phyloP scores from a whole-genome alignment of 108 stramenopile species.

The Parietichytrium sp. region DNA sequence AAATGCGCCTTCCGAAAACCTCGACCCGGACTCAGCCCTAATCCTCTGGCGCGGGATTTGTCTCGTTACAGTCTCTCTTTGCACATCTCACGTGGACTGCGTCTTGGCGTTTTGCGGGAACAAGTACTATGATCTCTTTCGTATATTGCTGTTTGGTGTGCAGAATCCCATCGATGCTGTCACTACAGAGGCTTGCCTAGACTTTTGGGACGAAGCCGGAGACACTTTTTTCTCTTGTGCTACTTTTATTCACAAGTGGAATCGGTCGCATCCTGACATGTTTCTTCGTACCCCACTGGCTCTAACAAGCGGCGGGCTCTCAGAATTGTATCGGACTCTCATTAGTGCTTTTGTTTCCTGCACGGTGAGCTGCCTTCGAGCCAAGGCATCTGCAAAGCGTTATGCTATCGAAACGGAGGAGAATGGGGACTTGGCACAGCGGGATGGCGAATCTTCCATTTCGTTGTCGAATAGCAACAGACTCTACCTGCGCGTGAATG shows the following conservation, averaged over 20 bases:
- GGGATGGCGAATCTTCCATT: too few relatives aligned
- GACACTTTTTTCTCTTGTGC: not conserved
- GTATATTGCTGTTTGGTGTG: constrained; percentile 13
- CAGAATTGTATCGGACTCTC: not conserved
- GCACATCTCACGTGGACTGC: not conserved
- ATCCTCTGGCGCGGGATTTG: constrained; percentile 22
- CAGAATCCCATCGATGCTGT: not conserved
- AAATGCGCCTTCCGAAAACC: not conserved
- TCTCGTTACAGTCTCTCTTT: constrained; percentile 5
- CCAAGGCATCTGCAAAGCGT: too few relatives aligned
- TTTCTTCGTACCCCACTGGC: not conserved
- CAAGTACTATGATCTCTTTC: not conserved
- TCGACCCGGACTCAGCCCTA: not conserved
- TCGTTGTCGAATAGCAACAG: too few relatives aligned
- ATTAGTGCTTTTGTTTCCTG: constrained; percentile 1
- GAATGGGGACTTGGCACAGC: too few relatives aligned
- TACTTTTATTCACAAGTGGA: constrained; percentile 9
- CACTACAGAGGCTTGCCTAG: constrained; percentile 9
- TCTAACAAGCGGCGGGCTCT: not conserved
- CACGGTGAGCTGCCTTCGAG: constrained; percentile 15
- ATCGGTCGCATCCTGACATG: not conserved
- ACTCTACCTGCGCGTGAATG: too few relatives aligned
- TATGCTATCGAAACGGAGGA: too few relatives aligned
- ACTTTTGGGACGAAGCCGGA: constrained; percentile 22
- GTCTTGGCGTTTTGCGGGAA: not conserved